phyloP scores from a whole-genome alignment of 192 early-diverging fungal species.

The Coemansia sp. region DNA sequence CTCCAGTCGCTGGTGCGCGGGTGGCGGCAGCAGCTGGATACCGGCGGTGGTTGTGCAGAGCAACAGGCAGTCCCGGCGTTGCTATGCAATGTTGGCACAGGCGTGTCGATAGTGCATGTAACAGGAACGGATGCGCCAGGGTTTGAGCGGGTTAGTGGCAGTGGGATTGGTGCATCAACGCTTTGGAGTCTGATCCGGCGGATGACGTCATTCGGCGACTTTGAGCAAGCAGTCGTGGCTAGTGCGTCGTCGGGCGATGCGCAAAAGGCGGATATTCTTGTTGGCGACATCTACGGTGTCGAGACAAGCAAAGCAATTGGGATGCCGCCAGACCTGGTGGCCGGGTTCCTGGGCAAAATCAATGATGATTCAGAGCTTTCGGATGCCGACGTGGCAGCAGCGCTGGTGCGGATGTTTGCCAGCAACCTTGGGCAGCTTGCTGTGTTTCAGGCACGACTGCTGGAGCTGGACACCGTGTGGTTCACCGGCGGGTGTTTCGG shows the following conservation, averaged over 20 bases:
- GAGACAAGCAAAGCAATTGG: slow-evolving; percentile 47
- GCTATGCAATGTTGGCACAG: slow-evolving; percentile 50
- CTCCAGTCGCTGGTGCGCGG: slow-evolving; percentile 29
- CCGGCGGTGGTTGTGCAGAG: background rate
- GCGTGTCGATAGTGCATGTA: slow-evolving; percentile 37
- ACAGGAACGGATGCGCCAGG: slow-evolving; percentile 6
- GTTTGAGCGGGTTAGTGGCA: slow-evolving; percentile 46
- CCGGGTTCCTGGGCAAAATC: slow-evolving; percentile 50
- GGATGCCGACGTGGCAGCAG: slow-evolving; percentile 38
- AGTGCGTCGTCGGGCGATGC: slow-evolving; percentile 15
- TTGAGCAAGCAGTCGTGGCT: slow-evolving; percentile 24
- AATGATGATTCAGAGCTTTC: slow-evolving; percentile 5
- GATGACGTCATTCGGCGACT: slow-evolving; percentile 34
- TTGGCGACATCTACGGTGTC: slow-evolving; percentile 49
- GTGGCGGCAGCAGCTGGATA: slow-evolving; percentile 1
- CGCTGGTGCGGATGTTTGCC: slow-evolving; percentile 44
- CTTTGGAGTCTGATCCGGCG: slow-evolving; percentile 47
- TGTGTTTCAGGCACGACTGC: slow-evolving; percentile 42
- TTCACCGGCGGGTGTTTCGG: slow-evolving; percentile 42
- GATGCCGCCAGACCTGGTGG: slow-evolving; percentile 48
- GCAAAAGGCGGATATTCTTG: slow-evolving; percentile 38
- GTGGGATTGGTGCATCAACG: slow-evolving; percentile 47
- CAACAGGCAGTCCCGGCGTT: slow-evolving; percentile 12
- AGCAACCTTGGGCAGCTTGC: slow-evolving; percentile 51
- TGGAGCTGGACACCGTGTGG: slow-evolving; percentile 29